Evolutionary conservation across 805 yeast genomes (phyloP), one percentile per base, ranked within the genome.

Genomic region (Yarrowia yakushimensis): DNA sequence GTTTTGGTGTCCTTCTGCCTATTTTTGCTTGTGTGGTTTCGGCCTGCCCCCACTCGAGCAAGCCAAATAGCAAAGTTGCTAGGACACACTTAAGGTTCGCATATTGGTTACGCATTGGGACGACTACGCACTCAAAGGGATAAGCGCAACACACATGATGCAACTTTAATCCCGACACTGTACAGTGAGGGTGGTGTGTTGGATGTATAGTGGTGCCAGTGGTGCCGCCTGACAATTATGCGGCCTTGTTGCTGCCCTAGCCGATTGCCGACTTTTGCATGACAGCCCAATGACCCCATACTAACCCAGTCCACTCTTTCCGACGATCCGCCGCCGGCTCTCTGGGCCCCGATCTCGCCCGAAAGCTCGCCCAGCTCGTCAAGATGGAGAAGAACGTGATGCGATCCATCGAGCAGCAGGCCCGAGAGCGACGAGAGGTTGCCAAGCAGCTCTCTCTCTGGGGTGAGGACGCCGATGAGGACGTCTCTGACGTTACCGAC

Each of bases 381-480:
- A 94, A 93, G 83, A 88, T 91, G 82, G 99, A 93, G 81, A 94
- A 94, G 83, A 88, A 89, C 76, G 88, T 93, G 67, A 87, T 92
- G 88, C 87, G 97, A 77, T 85, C 96, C 66, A 82, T 94, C 72
- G 98, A 94, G 80, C 81, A 90, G 67, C 92, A 90, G 65, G 90
- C 97, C 69, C 84, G 88, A 71, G 98, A 94, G 81, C 86, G 97
- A 76, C 86, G 92, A 76, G 92, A 88, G 72, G 97, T 92, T 69
- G 99, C 98, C 71, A 92, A 91, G 81, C 98, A 93, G 81, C 84
- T 93, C 75, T 91, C 97, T 34, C 76, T 87, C 69, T 93, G 99
- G 99, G 99, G 99, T 79, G 97, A 89, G 76, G 96, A 88, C 74
- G 91, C 92, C 74, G 98, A 93, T 75, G 98, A 93, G 72, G 99